Evolutionary conservation across 495 filamentous ascomycete species (phyloP).

Genomic region (Penicillium antarcticum): DNA sequence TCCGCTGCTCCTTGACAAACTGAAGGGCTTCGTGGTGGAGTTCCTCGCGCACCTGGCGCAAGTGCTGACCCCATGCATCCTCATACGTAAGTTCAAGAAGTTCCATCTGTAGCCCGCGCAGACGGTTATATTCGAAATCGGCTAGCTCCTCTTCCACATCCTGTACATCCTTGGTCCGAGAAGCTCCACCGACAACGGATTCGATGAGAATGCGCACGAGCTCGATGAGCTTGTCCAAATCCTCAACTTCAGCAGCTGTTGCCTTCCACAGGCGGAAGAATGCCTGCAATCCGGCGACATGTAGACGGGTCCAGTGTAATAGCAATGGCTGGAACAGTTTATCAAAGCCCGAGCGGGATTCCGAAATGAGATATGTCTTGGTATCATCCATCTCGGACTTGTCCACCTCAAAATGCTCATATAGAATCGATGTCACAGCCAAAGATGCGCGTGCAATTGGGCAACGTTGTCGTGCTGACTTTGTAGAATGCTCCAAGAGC

Average conservation of each 20-base stretch:
- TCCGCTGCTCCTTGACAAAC: slow-evolving; percentile 94
- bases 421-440: slow-evolving; percentile 81
- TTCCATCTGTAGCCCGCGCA: slow-evolving; percentile 94
- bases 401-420: slow-evolving; percentile 94
- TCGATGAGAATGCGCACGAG: slow-evolving; percentile 88
- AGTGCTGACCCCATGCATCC: slow-evolving; percentile 87
- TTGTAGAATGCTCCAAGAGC: slow-evolving; percentile 83
- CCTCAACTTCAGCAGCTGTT: slow-evolving; percentile 75
- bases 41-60: slow-evolving; percentile 88
- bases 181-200: slow-evolving; percentile 81
- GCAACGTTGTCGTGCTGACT: slow-evolving; percentile 69
- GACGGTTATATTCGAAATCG: slow-evolving; percentile 71
- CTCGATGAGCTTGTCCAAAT: slow-evolving; percentile 91
- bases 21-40: slow-evolving; percentile 87
- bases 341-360: slow-evolving; percentile 77
- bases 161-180: slow-evolving; percentile 78
- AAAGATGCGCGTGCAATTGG: slow-evolving; percentile 86
- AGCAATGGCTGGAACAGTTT: slow-evolving; percentile 83
- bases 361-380: slow-evolving; percentile 71
- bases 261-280: slow-evolving; percentile 93
- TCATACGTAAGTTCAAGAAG: slow-evolving; percentile 87
- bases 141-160: slow-evolving; percentile 87
- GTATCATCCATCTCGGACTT: slow-evolving; percentile 80
- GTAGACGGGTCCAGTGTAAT: slow-evolving; percentile 94
- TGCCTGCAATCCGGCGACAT: slow-evolving; percentile 80